These are phyloP conservation scores for Aspergillus novofumigatus DNA, from an alignment of 2,329 filamentous ascomycete species.

Conservation along the genomic window DNA sequence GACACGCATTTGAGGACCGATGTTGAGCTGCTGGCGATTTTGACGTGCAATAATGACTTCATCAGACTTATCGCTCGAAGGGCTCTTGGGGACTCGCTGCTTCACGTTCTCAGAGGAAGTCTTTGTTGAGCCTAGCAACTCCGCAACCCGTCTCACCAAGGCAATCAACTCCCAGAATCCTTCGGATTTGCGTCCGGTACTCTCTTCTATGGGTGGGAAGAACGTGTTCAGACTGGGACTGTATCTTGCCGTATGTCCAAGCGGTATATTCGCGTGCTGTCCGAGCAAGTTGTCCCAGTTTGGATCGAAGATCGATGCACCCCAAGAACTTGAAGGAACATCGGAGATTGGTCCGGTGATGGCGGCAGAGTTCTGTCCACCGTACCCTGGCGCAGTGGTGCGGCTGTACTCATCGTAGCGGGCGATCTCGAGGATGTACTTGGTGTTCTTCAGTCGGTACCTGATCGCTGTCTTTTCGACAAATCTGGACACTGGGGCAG, in stretches of 20 bases:
- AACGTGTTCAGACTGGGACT: slow-evolving; percentile 30
- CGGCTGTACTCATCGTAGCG: slow-evolving; percentile 38
- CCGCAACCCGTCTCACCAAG: slow-evolving; percentile 31
- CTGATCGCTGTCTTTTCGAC: slow-evolving; percentile 38
- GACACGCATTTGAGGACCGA: neutral
- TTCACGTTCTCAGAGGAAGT: neutral
- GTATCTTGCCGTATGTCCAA: slow-evolving; percentile 34
- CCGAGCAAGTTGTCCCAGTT: slow-evolving; percentile 41
- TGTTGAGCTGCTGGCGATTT: neutral
- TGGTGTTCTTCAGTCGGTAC: slow-evolving; percentile 37
- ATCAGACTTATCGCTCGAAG: neutral
- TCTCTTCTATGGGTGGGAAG: slow-evolving; percentile 26
- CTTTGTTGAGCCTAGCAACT: slow-evolving; percentile 25
- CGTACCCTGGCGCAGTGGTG: slow-evolving; percentile 6
- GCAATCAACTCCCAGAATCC: slow-evolving; percentile 37
- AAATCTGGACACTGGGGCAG: slow-evolving; percentile 26
- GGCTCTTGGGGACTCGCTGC: neutral
- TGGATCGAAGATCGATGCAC: slow-evolving; percentile 33
- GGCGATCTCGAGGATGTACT: slow-evolving; percentile 41
- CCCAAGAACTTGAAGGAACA: slow-evolving; percentile 32
- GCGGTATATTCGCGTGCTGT: slow-evolving; percentile 30
- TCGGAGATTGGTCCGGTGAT: slow-evolving; percentile 17
- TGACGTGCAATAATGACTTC: neutral
- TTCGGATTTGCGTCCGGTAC: slow-evolving; percentile 11
- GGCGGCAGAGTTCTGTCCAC: slow-evolving; percentile 4